Conservation (phyloP, 345 rosid genomes). For the Cardamine occulta region DNA sequence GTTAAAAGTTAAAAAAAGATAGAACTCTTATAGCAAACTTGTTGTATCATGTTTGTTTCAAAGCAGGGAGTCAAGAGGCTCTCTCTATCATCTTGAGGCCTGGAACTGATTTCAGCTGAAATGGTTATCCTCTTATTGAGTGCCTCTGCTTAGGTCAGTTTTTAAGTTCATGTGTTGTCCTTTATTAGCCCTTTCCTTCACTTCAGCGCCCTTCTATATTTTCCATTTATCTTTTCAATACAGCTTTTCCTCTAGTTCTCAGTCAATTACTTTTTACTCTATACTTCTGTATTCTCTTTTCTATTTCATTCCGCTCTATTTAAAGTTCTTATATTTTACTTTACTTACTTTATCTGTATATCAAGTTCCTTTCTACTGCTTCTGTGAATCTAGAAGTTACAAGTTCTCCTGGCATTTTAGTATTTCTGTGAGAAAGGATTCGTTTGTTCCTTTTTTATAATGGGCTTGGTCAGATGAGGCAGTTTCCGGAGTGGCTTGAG, state of each 20-base stretch:
- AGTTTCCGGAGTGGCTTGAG: background rate
- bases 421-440: slow-evolving; percentile 5
- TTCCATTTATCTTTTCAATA: slow-evolving; percentile 51
- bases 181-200: slow-evolving; percentile 64
- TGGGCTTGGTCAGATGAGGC: slow-evolving; percentile 2
- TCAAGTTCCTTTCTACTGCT: slow-evolving; percentile 2
- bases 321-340: slow-evolving; percentile 12
- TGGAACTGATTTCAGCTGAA: slow-evolving; percentile 97
- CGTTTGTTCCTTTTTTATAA: background rate
- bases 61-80: slow-evolving; percentile 96
- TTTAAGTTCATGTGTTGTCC: slow-evolving; percentile 63
- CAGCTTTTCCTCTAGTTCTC: slow-evolving; percentile 43
- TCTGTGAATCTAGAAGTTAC: background rate
- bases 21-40: slow-evolving; percentile 74
- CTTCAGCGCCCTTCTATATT: slow-evolving; percentile 55
- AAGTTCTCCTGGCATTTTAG: background rate
- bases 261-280: slow-evolving; percentile 42
- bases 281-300: slow-evolving; percentile 34
- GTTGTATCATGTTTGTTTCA: slow-evolving; percentile 87
- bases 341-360: slow-evolving; percentile 3
- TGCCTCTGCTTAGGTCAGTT: slow-evolving; percentile 91
- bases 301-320: slow-evolving; percentile 35
- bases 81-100: slow-evolving; percentile 92
- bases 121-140: slow-evolving; percentile 76
- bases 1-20: slow-evolving; percentile 46